phyloP scores from a whole-genome alignment of 2,329 filamentous ascomycete species.

The Aspergillus sp. region DNA sequence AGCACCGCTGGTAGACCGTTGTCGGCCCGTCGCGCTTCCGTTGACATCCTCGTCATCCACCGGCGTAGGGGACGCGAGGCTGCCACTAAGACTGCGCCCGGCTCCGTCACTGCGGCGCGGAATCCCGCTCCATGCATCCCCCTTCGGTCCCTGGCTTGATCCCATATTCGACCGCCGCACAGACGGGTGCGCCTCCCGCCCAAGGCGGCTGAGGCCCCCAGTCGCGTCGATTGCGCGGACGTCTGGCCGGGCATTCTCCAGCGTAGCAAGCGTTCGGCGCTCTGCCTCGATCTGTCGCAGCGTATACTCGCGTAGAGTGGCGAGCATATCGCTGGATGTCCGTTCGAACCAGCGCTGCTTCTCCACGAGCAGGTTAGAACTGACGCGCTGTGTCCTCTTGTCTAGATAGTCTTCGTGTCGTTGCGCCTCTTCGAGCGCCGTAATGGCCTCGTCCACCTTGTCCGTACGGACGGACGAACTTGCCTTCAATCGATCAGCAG shows the following conservation, averaged over 20 bases:
- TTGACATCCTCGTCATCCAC: slow-evolving; percentile 53
- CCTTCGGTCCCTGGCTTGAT: slow-evolving; percentile 87
- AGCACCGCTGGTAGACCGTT: slow-evolving; percentile 38
- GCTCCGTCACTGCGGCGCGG: slow-evolving; percentile 72
- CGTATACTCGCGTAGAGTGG: slow-evolving; percentile 83
- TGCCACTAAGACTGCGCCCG: slow-evolving; percentile 66
- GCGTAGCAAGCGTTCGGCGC: slow-evolving; percentile 75
- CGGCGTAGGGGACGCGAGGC: slow-evolving; percentile 53
- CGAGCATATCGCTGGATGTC: slow-evolving; percentile 72
- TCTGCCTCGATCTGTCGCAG: slow-evolving; percentile 93
- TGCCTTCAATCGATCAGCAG: slow-evolving; percentile 79
- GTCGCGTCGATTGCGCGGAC: slow-evolving; percentile 86
- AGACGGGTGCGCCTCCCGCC: slow-evolving; percentile 75
- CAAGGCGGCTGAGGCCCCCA: slow-evolving; percentile 80
- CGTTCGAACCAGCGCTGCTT: slow-evolving; percentile 84
- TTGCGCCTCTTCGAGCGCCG: slow-evolving; percentile 76
- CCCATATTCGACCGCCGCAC: slow-evolving; percentile 65
- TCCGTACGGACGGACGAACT: slow-evolving; percentile 80
- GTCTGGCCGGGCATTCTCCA: slow-evolving; percentile 90
- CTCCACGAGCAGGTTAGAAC: slow-evolving; percentile 77
- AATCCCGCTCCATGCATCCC: slow-evolving; percentile 96
- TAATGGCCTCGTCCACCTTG: slow-evolving; percentile 97
- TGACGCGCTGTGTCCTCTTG: slow-evolving; percentile 81
- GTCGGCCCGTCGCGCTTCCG: slow-evolving; percentile 37
- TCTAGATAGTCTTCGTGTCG: slow-evolving; percentile 71